Conservation (phyloP, 139 green algal species). For the Picocystis salinarum region DNA sequence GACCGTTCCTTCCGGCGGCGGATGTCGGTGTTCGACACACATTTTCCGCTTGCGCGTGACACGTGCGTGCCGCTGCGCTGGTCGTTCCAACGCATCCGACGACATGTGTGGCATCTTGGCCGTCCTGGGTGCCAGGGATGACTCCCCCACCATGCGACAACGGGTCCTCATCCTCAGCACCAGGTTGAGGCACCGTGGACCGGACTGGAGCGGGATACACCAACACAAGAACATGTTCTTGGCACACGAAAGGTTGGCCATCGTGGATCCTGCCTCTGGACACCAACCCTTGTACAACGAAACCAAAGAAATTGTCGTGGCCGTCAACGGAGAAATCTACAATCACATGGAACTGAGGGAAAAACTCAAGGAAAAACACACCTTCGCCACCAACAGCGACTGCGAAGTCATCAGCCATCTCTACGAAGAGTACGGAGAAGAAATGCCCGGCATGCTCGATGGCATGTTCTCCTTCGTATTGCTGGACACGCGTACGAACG, state of each 20-base stretch:
- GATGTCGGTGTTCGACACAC: no score
- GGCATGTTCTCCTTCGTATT: slow-evolving; percentile 84
- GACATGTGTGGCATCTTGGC: slow-evolving; percentile 55
- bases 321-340: slow-evolving; percentile 77
- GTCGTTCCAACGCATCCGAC: no score
- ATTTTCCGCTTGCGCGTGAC: no score
- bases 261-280: slow-evolving; percentile 42
- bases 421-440: slow-evolving; percentile 48
- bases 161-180: slow-evolving; percentile 29
- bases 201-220: slow-evolving; percentile 41
- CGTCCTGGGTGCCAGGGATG: slow-evolving; percentile 29
- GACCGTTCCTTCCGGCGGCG: no score
- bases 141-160: slow-evolving; percentile 20
- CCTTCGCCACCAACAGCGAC: slow-evolving; percentile 42
- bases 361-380: slow-evolving; percentile 30
- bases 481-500: slow-evolving; percentile 35
- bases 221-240: slow-evolving; percentile 45
- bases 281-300: slow-evolving; percentile 49
- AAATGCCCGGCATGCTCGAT: slow-evolving; percentile 67
- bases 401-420: slow-evolving; percentile 55
- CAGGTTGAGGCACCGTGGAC: slow-evolving; percentile 45
- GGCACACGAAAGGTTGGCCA: slow-evolving; percentile 61
- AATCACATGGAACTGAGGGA: no score
- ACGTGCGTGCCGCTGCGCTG: no score
- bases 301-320: slow-evolving; percentile 26